phyloP scores from a whole-genome alignment of 2,329 filamentous ascomycete genomes.

The Pseudogymnoascus sp. region DNA sequence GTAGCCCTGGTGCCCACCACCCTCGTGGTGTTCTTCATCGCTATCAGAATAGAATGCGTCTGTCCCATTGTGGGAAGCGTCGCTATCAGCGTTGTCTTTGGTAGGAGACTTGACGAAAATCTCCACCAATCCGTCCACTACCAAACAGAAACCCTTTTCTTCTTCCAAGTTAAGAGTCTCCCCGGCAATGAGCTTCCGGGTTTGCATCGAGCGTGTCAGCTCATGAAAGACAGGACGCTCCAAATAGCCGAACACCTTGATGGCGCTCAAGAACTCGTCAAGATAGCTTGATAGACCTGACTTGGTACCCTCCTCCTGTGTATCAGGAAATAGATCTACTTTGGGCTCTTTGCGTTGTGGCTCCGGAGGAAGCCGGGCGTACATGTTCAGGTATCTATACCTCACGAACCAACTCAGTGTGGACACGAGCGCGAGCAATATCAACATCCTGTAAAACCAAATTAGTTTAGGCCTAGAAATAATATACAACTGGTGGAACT shows the following conservation, averaged over 20 bases:
- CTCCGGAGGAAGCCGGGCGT: conserved; percentile 84
- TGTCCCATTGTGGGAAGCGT: conserved; percentile 31
- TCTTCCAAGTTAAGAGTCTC: conserved; percentile 94
- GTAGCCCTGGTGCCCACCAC: conserved; percentile 70
- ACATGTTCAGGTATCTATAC: conserved; percentile 96
- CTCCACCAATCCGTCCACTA: conserved; percentile 91
- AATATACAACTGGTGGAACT: conserved; percentile 24
- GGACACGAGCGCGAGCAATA: conserved; percentile 68
- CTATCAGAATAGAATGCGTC: conserved; percentile 43
- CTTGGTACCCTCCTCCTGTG: conserved; percentile 82
- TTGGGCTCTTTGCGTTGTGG: conserved; percentile 94
- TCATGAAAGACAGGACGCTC: conserved; percentile 97
- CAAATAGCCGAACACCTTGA: conserved; percentile 97
- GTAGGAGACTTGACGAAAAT: conserved; percentile 92
- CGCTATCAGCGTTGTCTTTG: conserved; percentile 35
- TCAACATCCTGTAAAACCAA: conserved; percentile 52
- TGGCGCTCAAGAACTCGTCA: conserved; percentile 95
- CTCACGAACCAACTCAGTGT: conserved; percentile 87
- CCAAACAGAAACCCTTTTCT: conserved; percentile 94
- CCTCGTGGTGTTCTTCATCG: conserved; percentile 56
- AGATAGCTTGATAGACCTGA: conserved; percentile 90
- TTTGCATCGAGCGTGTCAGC: conserved; percentile 96
- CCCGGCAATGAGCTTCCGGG: conserved; percentile 86
- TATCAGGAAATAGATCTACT: conserved; percentile 89
- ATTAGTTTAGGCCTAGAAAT: conserved; percentile 14